Base-by-base conservation (phyloP, 345 rosid species). In the Pistacia atlantica region DNA sequence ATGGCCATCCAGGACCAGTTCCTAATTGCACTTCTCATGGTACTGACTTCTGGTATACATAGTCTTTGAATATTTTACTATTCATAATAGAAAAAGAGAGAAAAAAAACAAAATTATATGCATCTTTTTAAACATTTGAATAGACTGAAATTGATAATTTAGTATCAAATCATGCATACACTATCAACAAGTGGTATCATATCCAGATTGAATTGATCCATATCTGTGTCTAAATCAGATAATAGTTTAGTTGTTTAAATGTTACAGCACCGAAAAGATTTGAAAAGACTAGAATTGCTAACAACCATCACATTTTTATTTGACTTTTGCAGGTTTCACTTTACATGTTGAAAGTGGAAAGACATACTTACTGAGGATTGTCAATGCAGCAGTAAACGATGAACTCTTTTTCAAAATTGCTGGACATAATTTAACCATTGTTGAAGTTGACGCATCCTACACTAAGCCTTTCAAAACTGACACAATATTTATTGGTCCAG, bases 401-500 rank as follows among this genome's bases (percentile, higher is more conserved):
- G 94, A 91, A 80, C 89, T 93, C 16, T 93, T 93, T 81, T 90
- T 91, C 84, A 89, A 88, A 72, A 87, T 90, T 17, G 91, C 94
- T 0, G 84, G 80, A 55, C 98, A 91, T 67, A 85, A 76, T 77
- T 72, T 90, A 17, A 93, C 94, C 2, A 74, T 93, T 3, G 92
- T 91, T 6, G 98, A 93, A 79, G 93, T 82, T 10, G 94, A 91
- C 57, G 88, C 92, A 13, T 20, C 79, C 6, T 93, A 90, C 82
- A 87, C 91, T 0, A 93, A 93, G 58, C 92, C 93, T 48, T 81
- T 81, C 55, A 46, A 20, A 56, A 89, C 91, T 0, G 92, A 87
- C 76, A 85, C 87, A 0, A 46, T 93, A 42, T 90, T 90, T 65
- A 60, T 90, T 4, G 94, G 84, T 54, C 97, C 97, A 0, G 97